Conservation (phyloP, 495 filamentous ascomycete species). For the Glutinoglossum americanum region DNA sequence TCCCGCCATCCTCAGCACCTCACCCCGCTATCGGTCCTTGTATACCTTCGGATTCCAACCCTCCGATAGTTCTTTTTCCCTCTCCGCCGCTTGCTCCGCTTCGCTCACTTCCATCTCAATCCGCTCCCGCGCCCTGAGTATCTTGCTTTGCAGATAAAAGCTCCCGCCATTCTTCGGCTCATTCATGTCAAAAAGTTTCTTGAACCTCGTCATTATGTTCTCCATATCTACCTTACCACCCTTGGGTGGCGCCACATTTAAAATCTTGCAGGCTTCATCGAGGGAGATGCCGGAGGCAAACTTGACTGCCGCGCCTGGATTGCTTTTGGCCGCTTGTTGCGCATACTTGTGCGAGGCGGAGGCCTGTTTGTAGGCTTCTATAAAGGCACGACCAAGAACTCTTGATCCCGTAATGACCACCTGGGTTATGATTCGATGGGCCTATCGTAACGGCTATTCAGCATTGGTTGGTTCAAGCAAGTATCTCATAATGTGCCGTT, state of each 20-base stretch:
- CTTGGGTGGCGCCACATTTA: conserved; percentile 81
- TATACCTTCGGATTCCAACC: conserved; percentile 92
- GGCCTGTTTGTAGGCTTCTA: conserved; percentile 82
- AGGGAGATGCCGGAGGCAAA: conserved; percentile 56
- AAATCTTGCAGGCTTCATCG: conserved; percentile 92
- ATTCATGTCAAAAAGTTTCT: conserved; percentile 82
- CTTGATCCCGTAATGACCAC: conserved; percentile 74
- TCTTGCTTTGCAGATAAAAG: conserved; percentile 96
- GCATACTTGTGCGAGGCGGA: conserved; percentile 66
- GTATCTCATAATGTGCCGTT: neutral
- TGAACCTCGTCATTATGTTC: conserved; percentile 65
- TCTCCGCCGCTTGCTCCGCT: conserved; percentile 24
- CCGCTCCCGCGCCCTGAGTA: conserved; percentile 71
- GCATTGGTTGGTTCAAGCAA: neutral
- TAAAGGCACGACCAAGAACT: conserved; percentile 80
- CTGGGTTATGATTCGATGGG: conserved; percentile 86
- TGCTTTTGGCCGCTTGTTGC: conserved; percentile 33
- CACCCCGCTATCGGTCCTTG: conserved; percentile 46
- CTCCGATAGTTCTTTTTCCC: conserved; percentile 49
- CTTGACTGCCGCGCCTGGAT: conserved; percentile 25
- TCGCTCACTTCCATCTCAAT: conserved; percentile 62
- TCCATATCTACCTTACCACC: conserved; percentile 57
- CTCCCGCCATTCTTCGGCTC: conserved; percentile 88
- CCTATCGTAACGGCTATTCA: conserved; percentile 27
- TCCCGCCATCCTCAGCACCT: neutral